Evolutionary conservation across 768 basidiomycete genomes (phyloP).

Genomic region (Suillus decipiens): DNA sequence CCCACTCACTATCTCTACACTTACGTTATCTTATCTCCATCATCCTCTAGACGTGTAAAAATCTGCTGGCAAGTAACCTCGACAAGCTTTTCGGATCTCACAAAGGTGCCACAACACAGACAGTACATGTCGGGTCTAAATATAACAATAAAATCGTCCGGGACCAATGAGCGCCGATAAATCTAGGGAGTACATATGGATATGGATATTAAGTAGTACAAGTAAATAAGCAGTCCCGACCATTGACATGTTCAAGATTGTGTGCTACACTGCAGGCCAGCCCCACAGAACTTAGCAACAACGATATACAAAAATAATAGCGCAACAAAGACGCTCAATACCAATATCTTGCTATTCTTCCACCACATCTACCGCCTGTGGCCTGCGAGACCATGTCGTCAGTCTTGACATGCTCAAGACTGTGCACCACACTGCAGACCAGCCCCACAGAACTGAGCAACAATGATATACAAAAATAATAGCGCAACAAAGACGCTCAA

Average conservation of each 20-base stretch:
- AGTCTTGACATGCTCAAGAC: conserved; percentile 56
- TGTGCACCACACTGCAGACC: conserved; percentile 61
- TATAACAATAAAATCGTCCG: not conserved
- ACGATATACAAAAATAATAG: conserved; percentile 79
- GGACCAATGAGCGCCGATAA: not conserved
- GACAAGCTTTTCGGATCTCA: not conserved
- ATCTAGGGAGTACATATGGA: conserved; percentile 8
- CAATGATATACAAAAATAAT: conserved; percentile 76
- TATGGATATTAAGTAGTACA: conserved; percentile 5
- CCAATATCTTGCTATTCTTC: conserved; percentile 73
- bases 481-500: conserved; percentile 72
- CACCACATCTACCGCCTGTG: conserved; percentile 90
- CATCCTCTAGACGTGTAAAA: not conserved
- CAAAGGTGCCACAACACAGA: not conserved
- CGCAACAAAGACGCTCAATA: conserved; percentile 68
- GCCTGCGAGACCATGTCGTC: conserved; percentile 94
- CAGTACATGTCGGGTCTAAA: not conserved
- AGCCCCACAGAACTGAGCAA: conserved; percentile 90
- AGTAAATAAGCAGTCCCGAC: not conserved
- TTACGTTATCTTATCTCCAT: not conserved
- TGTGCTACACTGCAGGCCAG: conserved; percentile 64
- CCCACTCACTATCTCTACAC: not conserved
- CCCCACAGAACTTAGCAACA: conserved; percentile 88
- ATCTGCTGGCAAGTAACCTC: no score
- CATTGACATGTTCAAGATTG: conserved; percentile 6